Conservation (phyloP, 208 protist species). For the Wallacemonas rigidus region DNA sequence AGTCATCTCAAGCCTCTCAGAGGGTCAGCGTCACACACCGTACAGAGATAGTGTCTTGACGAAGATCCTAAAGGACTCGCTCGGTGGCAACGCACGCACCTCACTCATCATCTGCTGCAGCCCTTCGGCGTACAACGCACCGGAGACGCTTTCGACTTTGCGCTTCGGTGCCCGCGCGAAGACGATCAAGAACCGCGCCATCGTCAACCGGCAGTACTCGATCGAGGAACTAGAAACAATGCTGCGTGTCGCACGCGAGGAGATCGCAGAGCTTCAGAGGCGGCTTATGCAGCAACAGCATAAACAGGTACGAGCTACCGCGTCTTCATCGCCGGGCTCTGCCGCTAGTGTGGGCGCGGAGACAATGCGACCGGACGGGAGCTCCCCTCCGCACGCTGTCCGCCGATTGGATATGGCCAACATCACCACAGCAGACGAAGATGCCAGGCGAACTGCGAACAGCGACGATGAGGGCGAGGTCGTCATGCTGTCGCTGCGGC, state of each 20-base stretch:
- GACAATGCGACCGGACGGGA: not conserved
- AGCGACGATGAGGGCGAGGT: conserved; percentile 3
- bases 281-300: conserved; percentile 17
- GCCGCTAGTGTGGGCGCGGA: not conserved
- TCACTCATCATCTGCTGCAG: conserved; percentile 90
- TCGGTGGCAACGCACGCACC: conserved; percentile 91
- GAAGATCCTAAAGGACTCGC: conserved; percentile 84
- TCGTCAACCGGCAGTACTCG: conserved; percentile 79
- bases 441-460: conserved; percentile 5
- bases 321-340: conserved; percentile 1
- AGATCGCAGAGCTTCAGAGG: conserved; percentile 57
- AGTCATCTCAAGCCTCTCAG: conserved; percentile 85
- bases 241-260: conserved; percentile 64
- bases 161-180: conserved; percentile 86
- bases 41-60: conserved; percentile 91
- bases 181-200: conserved; percentile 80
- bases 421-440: conserved; percentile 9
- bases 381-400: conserved; percentile 7
- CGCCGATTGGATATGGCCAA: conserved; percentile 5
- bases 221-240: conserved; percentile 75
- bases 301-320: not conserved
- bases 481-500: conserved; percentile 43
- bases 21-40: conserved; percentile 67
- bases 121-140: conserved; percentile 68
- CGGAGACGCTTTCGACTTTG: conserved; percentile 90